A percentile compares a stretch with the other conserved stretches of the same genome.
These are phyloP conservation scores for Pelargonium australe DNA, from an alignment of 441 rosid species.

Conservation along the genomic window DNA sequence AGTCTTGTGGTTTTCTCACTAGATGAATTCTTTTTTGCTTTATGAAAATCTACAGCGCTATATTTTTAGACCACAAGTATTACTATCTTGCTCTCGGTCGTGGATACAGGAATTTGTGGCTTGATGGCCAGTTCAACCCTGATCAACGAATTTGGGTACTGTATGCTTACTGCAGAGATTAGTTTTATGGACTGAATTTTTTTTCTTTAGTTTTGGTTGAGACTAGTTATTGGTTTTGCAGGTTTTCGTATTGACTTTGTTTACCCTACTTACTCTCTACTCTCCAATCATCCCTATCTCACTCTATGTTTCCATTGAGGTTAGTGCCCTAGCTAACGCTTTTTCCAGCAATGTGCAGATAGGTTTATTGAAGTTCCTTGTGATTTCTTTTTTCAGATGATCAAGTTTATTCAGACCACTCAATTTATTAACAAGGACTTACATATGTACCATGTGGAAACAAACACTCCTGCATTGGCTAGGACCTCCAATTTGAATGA, in stretches of 20 bases:
- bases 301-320: slow-evolving; percentile 97
- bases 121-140: slow-evolving; percentile 58
- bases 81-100: slow-evolving; percentile 54
- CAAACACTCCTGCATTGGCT: slow-evolving; percentile 87
- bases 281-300: slow-evolving; percentile 97
- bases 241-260: slow-evolving; percentile 74
- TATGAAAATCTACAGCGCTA: slow-evolving; percentile 56
- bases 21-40: slow-evolving; percentile 11
- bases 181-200: slow-evolving; percentile 3
- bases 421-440: slow-evolving; percentile 93
- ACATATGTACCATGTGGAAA: slow-evolving; percentile 84
- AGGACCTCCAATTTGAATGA: slow-evolving; percentile 98
- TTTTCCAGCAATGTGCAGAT: slow-evolving; percentile 14
- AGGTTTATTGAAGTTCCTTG: slow-evolving; percentile 16
- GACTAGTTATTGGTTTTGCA: slow-evolving; percentile 31
- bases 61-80: slow-evolving; percentile 67
- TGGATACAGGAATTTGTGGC: slow-evolving; percentile 19
- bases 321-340: slow-evolving; percentile 27
- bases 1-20: not conserved
- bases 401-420: slow-evolving; percentile 94
- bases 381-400: slow-evolving; percentile 49
- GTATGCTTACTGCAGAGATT: slow-evolving; percentile 19
- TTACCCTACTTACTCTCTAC: slow-evolving; percentile 89
- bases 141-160: slow-evolving; percentile 56
- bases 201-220: slow-evolving; percentile 17